These are phyloP conservation scores for Jaapia argillacea DNA, from an alignment of 768 basidiomycete species.

Conservation along the genomic window DNA sequence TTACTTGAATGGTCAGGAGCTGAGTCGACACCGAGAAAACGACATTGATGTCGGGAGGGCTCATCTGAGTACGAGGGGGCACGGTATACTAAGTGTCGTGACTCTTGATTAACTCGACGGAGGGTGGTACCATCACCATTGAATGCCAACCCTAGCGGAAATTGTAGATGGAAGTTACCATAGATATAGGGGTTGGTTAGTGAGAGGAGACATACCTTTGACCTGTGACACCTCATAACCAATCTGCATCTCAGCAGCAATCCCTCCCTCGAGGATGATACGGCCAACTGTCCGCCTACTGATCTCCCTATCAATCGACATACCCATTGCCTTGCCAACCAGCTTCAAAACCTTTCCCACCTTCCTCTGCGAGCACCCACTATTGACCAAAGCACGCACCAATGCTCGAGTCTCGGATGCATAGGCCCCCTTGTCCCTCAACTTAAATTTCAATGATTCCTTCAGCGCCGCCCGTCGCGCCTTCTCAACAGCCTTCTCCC, in stretches of 20 bases:
- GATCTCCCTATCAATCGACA: not conserved
- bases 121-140: constrained; percentile 5
- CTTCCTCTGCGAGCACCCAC: not conserved
- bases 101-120: constrained; percentile 1
- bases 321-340: not conserved
- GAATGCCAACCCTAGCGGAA: not conserved
- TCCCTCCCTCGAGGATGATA: constrained; percentile 11
- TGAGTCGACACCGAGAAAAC: constrained; percentile 10
- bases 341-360: not conserved
- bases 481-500: not conserved
- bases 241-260: constrained; percentile 13
- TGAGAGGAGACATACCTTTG: constrained; percentile 6
- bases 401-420: not conserved
- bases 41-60: not conserved
- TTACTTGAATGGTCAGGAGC: constrained; percentile 17
- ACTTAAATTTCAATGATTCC: not conserved
- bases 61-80: not conserved
- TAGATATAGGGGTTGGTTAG: not conserved
- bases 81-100: not conserved
- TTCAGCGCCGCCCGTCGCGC: not conserved
- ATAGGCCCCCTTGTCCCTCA: not conserved
- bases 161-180: not conserved
- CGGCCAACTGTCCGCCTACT: constrained; percentile 10
- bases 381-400: not conserved
- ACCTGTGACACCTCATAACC: constrained; percentile 6